phyloP scores from a whole-genome alignment of 2,329 filamentous ascomycete species.

The Parastagonospora avenae region DNA sequence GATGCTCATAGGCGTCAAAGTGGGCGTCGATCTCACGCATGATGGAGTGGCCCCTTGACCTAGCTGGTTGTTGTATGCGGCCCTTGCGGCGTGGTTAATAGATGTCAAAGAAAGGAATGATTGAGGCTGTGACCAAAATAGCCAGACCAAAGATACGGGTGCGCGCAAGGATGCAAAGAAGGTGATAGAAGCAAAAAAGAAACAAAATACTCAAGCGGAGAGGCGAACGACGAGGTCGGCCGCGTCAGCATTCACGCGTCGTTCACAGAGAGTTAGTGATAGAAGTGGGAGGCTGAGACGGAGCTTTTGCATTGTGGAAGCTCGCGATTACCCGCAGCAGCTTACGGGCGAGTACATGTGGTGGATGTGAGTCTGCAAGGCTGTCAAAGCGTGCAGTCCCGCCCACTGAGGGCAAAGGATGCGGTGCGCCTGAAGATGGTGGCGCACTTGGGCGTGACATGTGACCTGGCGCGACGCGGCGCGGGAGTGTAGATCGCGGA shows the following conservation, averaged over 20 bases:
- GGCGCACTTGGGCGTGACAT: slow-evolving; percentile 11
- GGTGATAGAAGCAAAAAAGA: slow-evolving; percentile 4
- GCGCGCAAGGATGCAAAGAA: slow-evolving; percentile 9
- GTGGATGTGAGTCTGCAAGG: slow-evolving; percentile 14
- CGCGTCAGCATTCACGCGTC: slow-evolving; percentile 38
- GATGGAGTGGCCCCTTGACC: background rate
- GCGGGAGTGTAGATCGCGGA: slow-evolving; percentile 6
- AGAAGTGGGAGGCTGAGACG: slow-evolving; percentile 11
- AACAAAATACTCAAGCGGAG: slow-evolving; percentile 11
- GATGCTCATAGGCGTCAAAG: slow-evolving; percentile 57
- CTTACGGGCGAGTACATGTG: slow-evolving; percentile 9
- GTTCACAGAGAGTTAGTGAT: slow-evolving; percentile 12
- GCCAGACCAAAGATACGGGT: background rate
- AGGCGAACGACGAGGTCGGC: slow-evolving; percentile 21
- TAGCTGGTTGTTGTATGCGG: slow-evolving; percentile 5
- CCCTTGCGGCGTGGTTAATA: background rate
- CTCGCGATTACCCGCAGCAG: slow-evolving; percentile 6
- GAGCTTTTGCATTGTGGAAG: slow-evolving; percentile 2
- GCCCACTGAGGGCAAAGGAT: slow-evolving; percentile 9
- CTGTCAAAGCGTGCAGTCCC: slow-evolving; percentile 17
- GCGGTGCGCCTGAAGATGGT: slow-evolving; percentile 16
- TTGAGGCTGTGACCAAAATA: background rate
- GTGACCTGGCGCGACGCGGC: slow-evolving; percentile 10
- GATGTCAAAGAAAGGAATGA: background rate
- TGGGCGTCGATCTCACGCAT: slow-evolving; percentile 55